phyloP scores from a whole-genome alignment of 139 green algal species.

The Chlorokybus atmophyticus region DNA sequence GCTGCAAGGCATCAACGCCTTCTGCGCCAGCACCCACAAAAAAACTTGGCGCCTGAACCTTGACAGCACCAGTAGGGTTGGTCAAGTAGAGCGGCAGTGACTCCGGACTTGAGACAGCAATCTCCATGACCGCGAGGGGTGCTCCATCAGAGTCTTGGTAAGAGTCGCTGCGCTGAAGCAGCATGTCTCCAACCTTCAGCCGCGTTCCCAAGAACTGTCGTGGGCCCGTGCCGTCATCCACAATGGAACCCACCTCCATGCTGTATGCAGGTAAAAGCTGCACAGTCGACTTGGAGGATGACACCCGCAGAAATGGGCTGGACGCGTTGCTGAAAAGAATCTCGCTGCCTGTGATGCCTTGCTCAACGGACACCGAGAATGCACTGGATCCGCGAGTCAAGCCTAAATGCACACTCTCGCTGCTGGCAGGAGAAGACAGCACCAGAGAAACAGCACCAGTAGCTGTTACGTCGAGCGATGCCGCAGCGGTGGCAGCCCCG shows the following conservation, averaged over 20 bases:
- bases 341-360: background rate
- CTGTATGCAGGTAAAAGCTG: background rate
- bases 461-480: background rate
- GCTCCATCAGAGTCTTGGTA: too few species aligned
- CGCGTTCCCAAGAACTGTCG: background rate
- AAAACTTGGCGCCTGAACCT: background rate
- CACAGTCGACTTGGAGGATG: background rate
- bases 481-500: background rate
- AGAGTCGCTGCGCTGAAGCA: too few species aligned
- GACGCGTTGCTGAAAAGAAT: background rate
- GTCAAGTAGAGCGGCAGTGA: background rate
- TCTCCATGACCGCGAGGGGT: background rate
- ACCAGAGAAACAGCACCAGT: too few species aligned
- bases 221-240: too few species aligned
- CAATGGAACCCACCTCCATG: background rate
- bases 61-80: background rate
- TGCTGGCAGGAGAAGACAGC: too few species aligned
- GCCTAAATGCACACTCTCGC: too few species aligned
- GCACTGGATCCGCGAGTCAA: background rate
- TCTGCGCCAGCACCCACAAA: background rate
- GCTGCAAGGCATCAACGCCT: background rate
- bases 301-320: background rate
- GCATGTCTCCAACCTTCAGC: background rate
- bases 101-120: background rate
- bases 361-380: background rate